Evolutionary conservation across 441 rosid species (phyloP).

Genomic region (Eugenia klotzschiana): DNA sequence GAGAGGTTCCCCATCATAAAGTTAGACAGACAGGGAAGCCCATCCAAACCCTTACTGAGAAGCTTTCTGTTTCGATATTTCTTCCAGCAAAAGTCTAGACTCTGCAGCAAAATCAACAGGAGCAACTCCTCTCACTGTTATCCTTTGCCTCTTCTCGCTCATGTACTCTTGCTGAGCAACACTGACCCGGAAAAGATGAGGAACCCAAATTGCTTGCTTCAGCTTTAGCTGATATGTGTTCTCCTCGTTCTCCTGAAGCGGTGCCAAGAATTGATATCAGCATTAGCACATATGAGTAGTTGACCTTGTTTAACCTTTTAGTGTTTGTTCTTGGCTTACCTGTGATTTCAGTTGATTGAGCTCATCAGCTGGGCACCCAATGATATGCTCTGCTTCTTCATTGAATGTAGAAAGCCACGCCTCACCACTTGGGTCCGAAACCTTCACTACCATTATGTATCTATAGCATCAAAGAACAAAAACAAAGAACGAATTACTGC

Average conservation of each 20-base stretch:
- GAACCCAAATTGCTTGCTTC: conserved; percentile 75
- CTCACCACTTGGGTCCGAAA: conserved; percentile 71
- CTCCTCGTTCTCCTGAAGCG: conserved; percentile 39
- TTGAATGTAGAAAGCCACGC: conserved; percentile 70
- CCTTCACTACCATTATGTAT: conserved; percentile 60
- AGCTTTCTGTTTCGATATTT: conserved; percentile 48
- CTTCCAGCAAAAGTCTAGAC: conserved; percentile 54
- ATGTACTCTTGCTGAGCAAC: conserved; percentile 70
- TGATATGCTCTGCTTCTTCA: conserved; percentile 59
- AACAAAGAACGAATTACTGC: not conserved
- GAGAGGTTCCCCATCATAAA: not conserved
- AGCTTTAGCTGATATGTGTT: conserved; percentile 40
- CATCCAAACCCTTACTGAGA: conserved; percentile 12
- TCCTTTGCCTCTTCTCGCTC: conserved; percentile 78
- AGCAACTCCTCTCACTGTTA: conserved; percentile 56
- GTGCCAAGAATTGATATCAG: not conserved
- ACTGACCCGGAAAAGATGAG: conserved; percentile 57
- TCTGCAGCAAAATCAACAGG: conserved; percentile 76
- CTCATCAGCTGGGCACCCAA: conserved; percentile 82
- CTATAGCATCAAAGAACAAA: conserved; percentile 10
- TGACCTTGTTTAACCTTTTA: not conserved
- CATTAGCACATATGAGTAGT: not conserved
- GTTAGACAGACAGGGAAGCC: not conserved
- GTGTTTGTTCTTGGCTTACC: conserved; percentile 19
- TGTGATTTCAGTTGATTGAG: conserved; percentile 54